These are phyloP conservation scores for Monilinia vaccinii-corymbosi DNA, from an alignment of 2,329 filamentous ascomycete genomes.

Conservation along the genomic window DNA sequence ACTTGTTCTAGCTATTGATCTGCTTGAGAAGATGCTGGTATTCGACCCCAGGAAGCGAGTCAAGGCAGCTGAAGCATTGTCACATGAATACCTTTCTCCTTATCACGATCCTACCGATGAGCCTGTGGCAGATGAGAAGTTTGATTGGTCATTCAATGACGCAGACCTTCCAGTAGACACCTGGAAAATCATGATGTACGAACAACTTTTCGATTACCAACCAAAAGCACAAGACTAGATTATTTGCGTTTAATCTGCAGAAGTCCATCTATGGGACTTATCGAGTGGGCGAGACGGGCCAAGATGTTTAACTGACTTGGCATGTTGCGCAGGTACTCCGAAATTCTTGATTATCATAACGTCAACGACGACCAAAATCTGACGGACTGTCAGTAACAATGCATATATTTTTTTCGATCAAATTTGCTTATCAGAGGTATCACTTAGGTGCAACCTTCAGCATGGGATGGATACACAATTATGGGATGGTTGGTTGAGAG, in stretches of 20 bases:
- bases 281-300: slow-evolving; percentile 6
- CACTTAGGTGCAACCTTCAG: not conserved
- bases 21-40: slow-evolving; percentile 93
- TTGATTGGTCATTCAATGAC: slow-evolving; percentile 99
- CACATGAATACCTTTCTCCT: slow-evolving; percentile 86
- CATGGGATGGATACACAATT: slow-evolving; percentile 10
- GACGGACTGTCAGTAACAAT: slow-evolving; percentile 16
- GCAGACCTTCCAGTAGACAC: slow-evolving; percentile 94
- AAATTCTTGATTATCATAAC: slow-evolving; percentile 98
- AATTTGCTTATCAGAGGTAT: slow-evolving; percentile 1
- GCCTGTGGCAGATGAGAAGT: slow-evolving; percentile 91
- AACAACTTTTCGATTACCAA: slow-evolving; percentile 27
- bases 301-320: slow-evolving; percentile 27
- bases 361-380: slow-evolving; percentile 40
- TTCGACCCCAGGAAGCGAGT: slow-evolving; percentile 97
- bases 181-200: slow-evolving; percentile 99
- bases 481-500: slow-evolving; percentile 5
- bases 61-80: slow-evolving; percentile 74
- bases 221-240: slow-evolving; percentile 15
- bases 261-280: slow-evolving; percentile 2
- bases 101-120: slow-evolving; percentile 98
- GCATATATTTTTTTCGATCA: slow-evolving; percentile 1
- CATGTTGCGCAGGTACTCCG: slow-evolving; percentile 68
- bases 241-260: not conserved
- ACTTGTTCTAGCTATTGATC: slow-evolving; percentile 63